phyloP scores from a whole-genome alignment of 2,329 filamentous ascomycete species.

The Scedosporium aurantiacum region DNA sequence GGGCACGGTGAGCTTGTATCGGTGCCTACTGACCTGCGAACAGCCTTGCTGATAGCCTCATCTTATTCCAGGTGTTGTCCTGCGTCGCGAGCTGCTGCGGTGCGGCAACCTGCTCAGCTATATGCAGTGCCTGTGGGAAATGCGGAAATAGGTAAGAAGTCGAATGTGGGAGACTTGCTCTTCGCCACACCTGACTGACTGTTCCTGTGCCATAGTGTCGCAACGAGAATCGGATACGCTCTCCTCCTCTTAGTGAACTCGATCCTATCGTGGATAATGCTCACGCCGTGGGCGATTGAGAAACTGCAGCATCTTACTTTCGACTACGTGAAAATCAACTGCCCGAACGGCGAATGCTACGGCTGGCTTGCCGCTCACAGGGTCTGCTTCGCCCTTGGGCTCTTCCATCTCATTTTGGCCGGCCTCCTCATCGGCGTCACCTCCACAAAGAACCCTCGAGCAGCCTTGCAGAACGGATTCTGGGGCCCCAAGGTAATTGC shows the following conservation, averaged over 20 bases:
- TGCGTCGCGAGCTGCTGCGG: constrained; percentile 88
- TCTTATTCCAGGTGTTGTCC: constrained; percentile 52
- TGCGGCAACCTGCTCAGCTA: constrained; percentile 89
- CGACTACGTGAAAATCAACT: constrained; percentile 93
- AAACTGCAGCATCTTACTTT: constrained; percentile 86
- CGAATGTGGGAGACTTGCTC: constrained; percentile 8
- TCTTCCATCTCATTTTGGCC: constrained; percentile 85
- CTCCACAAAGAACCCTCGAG: constrained; percentile 77
- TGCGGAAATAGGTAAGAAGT: constrained; percentile 74
- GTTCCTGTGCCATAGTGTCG: constrained; percentile 52
- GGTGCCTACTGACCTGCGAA: neutral
- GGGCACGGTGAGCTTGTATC: constrained; percentile 57
- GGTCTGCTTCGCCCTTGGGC: constrained; percentile 92
- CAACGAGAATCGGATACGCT: constrained; percentile 92
- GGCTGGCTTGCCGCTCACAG: constrained; percentile 95
- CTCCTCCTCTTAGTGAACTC: constrained; percentile 93
- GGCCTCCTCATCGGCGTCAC: constrained; percentile 76
- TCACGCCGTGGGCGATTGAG: constrained; percentile 95
- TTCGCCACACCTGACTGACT: constrained; percentile 5
- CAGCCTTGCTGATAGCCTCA: neutral
- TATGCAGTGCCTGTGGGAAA: constrained; percentile 92
- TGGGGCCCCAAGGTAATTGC: constrained; percentile 93
- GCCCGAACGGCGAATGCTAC: constrained; percentile 80
- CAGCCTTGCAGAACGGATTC: constrained; percentile 90
- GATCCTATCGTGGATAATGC: constrained; percentile 96